Evolutionary conservation across 768 basidiomycete species (phyloP), one percentile per base, ranked within the genome.

Genomic region (Tylopilus cervinicoccineus): DNA sequence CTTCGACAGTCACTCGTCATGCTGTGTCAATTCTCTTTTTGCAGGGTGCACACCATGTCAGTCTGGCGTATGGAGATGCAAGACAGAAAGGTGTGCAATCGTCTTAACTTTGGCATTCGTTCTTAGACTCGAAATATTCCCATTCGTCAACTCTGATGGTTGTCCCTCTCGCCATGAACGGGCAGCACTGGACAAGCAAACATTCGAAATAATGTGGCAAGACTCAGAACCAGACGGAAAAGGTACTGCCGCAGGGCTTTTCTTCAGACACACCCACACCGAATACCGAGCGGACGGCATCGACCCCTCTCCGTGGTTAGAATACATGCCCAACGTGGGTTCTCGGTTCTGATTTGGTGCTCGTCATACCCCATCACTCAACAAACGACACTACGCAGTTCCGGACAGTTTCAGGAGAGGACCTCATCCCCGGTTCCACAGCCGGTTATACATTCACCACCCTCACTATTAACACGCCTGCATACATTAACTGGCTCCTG

Each of bases 1-100:
- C 12, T 22, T 17, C 19, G 16, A 33, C 16, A 22, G 19, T 17
- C 11, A 41, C n/a, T 16, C 31, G 38, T 44, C 47, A 19, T 41
- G 13, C 24, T 26, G 20, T 36, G 36, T 23, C 20, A 13, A 22
- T 26, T 37, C 46, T 32, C 6, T 1, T 40, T n/a, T n/a, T 43
- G 27, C 41, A 92, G 89, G 89, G 88, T 29, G 90, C 86, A 9
- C 86, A 91, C 53, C 85, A 89, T 72, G 80, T 90, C 38, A 81
- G 78, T 38, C 74, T 74, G 14, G 76, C 77, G 3, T 72, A 69
- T 10, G 70, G 73, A 12, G 79, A 84, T 49, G 66, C 63, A 3
- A 68, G 70, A n/a, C 77, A 82, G 55, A 78, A 77, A 57, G 70
- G 87, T 85, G 43, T 71, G 61, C n/a, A 20, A 10, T 43, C 26